A percentile compares a stretch with the other conserved stretches of the same genome.
Evolutionary conservation across 192 early-diverging fungal genomes (phyloP).

Genomic region (Gamsiella multidivaricata): DNA sequence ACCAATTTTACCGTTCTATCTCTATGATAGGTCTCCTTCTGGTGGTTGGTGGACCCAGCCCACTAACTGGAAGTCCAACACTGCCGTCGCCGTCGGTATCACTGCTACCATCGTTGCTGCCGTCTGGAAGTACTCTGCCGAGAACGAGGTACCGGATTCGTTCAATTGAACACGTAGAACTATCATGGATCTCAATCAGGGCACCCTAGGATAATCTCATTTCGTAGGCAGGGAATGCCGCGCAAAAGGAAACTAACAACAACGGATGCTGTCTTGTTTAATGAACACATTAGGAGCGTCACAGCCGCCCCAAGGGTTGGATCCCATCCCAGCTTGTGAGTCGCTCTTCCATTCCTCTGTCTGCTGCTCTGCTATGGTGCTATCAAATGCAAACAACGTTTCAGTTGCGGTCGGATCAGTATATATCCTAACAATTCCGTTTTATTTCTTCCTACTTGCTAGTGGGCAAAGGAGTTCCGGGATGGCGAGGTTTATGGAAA

Average conservation of each 20-base stretch:
- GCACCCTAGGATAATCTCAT: no score
- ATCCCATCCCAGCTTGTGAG: conserved; percentile 49
- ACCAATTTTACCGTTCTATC: background rate
- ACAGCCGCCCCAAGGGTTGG: conserved; percentile 44
- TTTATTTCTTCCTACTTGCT: background rate
- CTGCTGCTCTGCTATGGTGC: no score
- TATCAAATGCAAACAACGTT: no score
- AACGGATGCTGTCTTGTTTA: background rate
- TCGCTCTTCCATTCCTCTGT: background rate
- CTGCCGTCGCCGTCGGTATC: conserved; percentile 49
- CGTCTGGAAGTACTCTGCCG: conserved; percentile 70
- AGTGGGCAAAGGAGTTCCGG: conserved; percentile 55
- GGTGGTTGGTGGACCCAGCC: conserved; percentile 77
- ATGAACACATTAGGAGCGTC: conserved; percentile 27
- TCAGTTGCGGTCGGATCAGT: no score
- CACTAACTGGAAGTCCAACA: conserved; percentile 64
- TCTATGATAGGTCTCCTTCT: conserved; percentile 42
- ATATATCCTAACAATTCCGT: no score
- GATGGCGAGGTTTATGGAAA: conserved; percentile 55
- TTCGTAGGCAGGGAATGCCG: no score
- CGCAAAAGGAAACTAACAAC: no score
- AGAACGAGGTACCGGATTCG: conserved; percentile 52
- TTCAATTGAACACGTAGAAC: no score
- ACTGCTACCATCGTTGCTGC: conserved; percentile 55
- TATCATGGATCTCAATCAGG: no score